Conservation (phyloP, 768 basidiomycete genomes). For the Tylopilus sp. region DNA sequence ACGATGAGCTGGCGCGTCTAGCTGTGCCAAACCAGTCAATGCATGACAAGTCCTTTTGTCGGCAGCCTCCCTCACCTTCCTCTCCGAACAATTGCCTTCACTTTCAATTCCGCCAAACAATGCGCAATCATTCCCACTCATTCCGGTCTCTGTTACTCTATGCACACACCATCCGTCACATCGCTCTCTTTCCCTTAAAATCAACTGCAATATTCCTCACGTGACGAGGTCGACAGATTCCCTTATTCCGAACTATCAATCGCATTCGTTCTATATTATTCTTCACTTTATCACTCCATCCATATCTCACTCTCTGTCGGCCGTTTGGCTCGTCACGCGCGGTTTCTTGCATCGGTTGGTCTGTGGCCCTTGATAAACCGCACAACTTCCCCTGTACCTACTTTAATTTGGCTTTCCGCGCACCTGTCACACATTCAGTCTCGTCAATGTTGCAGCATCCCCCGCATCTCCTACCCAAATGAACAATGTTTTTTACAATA, state of each 20-base stretch:
- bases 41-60: slow-evolving; percentile 7
- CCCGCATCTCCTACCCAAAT: slow-evolving; percentile 35
- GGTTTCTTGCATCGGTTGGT: slow-evolving; percentile 33
- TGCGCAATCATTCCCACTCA: slow-evolving; percentile 42
- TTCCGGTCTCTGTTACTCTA: slow-evolving; percentile 45
- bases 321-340: slow-evolving; percentile 34
- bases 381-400: slow-evolving; percentile 31
- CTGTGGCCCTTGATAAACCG: slow-evolving; percentile 20
- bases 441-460: slow-evolving; percentile 47
- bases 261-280: slow-evolving; percentile 76
- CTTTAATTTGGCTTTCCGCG: slow-evolving; percentile 30
- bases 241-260: slow-evolving; percentile 37
- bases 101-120: slow-evolving; percentile 22
- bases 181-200: slow-evolving; percentile 41
- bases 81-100: slow-evolving; percentile 7
- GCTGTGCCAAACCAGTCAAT: slow-evolving; percentile 22
- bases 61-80: slow-evolving; percentile 10
- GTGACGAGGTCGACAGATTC: slow-evolving; percentile 55
- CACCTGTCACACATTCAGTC: slow-evolving; percentile 30
- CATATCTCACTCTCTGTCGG: slow-evolving; percentile 33
- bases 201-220: slow-evolving; percentile 43
- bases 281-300: slow-evolving; percentile 71
- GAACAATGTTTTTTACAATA: slow-evolving; percentile 39
- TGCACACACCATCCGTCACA: slow-evolving; percentile 54
- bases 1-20: slow-evolving; percentile 14